Conservation (phyloP, 2,329 filamentous ascomycete genomes). For the Epichloe typhina region DNA sequence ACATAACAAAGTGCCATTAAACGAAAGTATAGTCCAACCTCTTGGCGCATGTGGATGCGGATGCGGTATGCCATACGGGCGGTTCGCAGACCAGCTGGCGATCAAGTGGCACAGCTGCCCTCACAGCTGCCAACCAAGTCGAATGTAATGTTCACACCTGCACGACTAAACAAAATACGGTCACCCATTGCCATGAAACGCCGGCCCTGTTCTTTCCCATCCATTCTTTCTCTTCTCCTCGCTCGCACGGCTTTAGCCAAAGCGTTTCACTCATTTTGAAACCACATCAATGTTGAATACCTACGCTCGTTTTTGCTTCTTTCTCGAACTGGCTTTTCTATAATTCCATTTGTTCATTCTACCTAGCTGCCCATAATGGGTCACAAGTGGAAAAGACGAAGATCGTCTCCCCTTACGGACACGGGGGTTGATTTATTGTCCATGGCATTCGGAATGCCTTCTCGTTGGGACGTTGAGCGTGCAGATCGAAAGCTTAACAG, state of each 20-base stretch:
- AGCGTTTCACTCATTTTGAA: background rate
- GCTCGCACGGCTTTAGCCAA: background rate
- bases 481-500: conserved; percentile 1
- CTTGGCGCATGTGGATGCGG: background rate
- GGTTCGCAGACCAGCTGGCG: background rate
- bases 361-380: conserved; percentile 9
- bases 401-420: background rate
- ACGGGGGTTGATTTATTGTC: conserved; percentile 15
- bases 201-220: background rate
- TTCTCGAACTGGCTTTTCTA: background rate
- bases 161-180: no score
- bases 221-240: background rate
- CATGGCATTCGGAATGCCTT: conserved; percentile 15
- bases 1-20: conserved; percentile 2
- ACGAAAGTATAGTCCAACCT: background rate
- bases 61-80: background rate
- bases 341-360: background rate
- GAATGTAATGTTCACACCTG: background rate
- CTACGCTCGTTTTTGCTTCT: background rate
- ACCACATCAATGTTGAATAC: background rate
- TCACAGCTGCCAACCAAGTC: background rate
- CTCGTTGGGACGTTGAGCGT: conserved; percentile 7
- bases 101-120: background rate
- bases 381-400: conserved; percentile 3
- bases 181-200: background rate